Percentiles rank a stretch among this genome's conserved stretches.
Evolutionary conservation across 177 flowering plant genomes (phyloP).

Genomic region (Vitis hybrid): DNA sequence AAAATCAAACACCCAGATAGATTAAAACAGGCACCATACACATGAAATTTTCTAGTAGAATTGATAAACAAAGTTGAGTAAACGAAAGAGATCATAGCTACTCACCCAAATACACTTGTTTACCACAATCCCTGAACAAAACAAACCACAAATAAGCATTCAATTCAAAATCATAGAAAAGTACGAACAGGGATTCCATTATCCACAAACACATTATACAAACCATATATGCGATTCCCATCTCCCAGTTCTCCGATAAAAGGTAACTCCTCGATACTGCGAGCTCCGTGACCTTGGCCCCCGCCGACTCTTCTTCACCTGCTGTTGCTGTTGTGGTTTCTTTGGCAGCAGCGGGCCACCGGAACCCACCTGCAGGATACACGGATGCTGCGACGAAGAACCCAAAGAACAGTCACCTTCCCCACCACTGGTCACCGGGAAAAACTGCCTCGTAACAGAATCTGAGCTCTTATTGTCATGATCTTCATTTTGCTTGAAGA

Average conservation of each 20-base stretch:
- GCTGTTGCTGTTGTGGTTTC: slow-evolving; percentile 21
- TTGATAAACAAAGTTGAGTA: background rate
- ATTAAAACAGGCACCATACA: background rate
- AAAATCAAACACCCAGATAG: slow-evolving; percentile 4
- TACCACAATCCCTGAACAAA: slow-evolving; percentile 70
- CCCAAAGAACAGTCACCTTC: background rate
- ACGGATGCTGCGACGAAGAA: slow-evolving; percentile 12
- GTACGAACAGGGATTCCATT: background rate
- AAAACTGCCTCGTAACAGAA: slow-evolving; percentile 33
- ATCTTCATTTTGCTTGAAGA: slow-evolving; percentile 3
- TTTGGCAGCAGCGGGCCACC: slow-evolving; percentile 10
- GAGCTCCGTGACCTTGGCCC: slow-evolving; percentile 72
- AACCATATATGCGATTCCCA: slow-evolving; percentile 83
- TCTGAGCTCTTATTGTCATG: background rate
- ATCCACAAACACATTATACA: background rate
- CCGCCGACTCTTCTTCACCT: slow-evolving; percentile 52
- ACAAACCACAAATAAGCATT: background rate
- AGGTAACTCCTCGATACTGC: slow-evolving; percentile 71
- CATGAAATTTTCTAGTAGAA: no score
- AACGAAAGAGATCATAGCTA: background rate
- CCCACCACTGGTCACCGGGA: slow-evolving; percentile 23
- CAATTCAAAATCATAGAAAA: background rate
- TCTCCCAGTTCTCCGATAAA: slow-evolving; percentile 65
- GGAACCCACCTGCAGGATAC: slow-evolving; percentile 16
- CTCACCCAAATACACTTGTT: slow-evolving; percentile 74